These are phyloP conservation scores for Coemansia umbellata DNA, from an alignment of 192 early-diverging fungal genomes.

Conservation along the genomic window DNA sequence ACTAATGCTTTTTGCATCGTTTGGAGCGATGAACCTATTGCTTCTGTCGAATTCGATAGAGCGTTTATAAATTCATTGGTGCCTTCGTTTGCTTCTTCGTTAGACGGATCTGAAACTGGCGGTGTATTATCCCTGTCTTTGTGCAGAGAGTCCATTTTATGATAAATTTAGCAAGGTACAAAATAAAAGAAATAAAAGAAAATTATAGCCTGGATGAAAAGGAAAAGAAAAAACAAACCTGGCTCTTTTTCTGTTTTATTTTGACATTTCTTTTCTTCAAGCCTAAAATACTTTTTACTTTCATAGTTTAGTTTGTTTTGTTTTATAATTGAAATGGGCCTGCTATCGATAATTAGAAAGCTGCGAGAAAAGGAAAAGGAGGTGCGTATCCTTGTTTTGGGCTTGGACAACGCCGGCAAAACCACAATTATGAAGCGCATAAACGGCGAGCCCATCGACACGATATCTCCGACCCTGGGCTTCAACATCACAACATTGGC, in stretches of 20 bases:
- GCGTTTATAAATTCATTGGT: background rate
- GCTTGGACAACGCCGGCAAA: constrained; percentile 98
- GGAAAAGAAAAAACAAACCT: constrained; percentile 3
- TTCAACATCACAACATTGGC: constrained; percentile 97
- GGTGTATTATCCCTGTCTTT: too few species aligned
- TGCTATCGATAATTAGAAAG: constrained; percentile 93
- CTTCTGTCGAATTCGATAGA: constrained; percentile 27
- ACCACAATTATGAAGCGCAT: constrained; percentile 96
- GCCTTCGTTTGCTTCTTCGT: too few species aligned
- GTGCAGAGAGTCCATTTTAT: too few species aligned
- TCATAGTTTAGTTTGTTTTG: background rate
- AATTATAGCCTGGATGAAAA: background rate
- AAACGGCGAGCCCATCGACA: constrained; percentile 87
- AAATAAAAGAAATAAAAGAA: background rate
- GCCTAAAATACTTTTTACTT: background rate
- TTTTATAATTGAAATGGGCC: constrained; percentile 64
- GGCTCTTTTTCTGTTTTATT: background rate
- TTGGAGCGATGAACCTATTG: constrained; percentile 34
- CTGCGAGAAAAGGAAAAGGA: constrained; percentile 89
- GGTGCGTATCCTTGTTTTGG: constrained; percentile 91
- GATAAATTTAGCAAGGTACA: too few species aligned
- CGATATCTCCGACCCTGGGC: constrained; percentile 92
- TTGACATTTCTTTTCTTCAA: background rate
- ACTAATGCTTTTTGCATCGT: constrained; percentile 37
- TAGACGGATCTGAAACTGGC: too few species aligned